phyloP scores from a whole-genome alignment of 2,329 filamentous ascomycete species.

The Leptographium procerum region DNA sequence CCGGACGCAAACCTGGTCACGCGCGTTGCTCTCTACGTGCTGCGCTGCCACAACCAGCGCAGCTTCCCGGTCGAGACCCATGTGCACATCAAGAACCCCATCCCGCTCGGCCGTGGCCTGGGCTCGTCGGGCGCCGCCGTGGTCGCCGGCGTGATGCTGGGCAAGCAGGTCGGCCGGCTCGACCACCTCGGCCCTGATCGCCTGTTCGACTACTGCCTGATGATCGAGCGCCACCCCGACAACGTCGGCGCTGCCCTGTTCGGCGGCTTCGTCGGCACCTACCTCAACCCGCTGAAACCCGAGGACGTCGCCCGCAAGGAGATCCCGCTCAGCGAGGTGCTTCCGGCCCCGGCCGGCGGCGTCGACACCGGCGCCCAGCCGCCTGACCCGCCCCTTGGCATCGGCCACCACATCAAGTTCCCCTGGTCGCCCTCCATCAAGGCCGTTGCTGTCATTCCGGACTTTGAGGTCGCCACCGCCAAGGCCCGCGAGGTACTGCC shows the following conservation, averaged over 20 bases:
- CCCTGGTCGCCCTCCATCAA: conserved; percentile 92
- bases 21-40: conserved; percentile 83
- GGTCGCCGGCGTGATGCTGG: conserved; percentile 87
- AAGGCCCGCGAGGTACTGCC: conserved; percentile 81
- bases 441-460: conserved; percentile 88
- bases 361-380: conserved; percentile 79
- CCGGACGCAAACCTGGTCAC: conserved; percentile 89
- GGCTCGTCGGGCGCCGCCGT: conserved; percentile 95
- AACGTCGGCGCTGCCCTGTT: conserved; percentile 93
- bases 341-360: conserved; percentile 81
- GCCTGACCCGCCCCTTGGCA: conserved; percentile 79
- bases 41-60: conserved; percentile 81
- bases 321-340: conserved; percentile 86
- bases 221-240: conserved; percentile 92
- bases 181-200: conserved; percentile 63
- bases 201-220: conserved; percentile 89
- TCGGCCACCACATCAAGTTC: conserved; percentile 94
- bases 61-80: conserved; percentile 76
- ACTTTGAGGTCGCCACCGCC: conserved; percentile 92
- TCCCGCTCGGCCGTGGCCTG: conserved; percentile 81
- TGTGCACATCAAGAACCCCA: conserved; percentile 91
- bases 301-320: conserved; percentile 85
- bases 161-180: conserved; percentile 76
- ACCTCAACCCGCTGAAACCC: conserved; percentile 81
- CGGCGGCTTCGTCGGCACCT: conserved; percentile 93